These are phyloP conservation scores for Clonostachys byssicola DNA, from an alignment of 2,329 filamentous ascomycete genomes.

Conservation along the genomic window DNA sequence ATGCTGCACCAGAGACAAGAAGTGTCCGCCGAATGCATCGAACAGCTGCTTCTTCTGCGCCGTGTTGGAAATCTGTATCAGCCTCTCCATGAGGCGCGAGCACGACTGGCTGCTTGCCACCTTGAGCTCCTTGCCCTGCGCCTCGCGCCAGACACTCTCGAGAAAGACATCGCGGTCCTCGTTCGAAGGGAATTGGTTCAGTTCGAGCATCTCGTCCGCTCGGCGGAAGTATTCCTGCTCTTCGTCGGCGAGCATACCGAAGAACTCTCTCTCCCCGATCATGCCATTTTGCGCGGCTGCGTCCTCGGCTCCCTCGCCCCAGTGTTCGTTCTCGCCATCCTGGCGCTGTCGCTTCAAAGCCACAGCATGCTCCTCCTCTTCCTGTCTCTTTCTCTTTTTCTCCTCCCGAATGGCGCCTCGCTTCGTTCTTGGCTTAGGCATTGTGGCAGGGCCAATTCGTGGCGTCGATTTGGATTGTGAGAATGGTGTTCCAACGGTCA, in stretches of 20 bases:
- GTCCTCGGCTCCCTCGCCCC: conserved; percentile 8
- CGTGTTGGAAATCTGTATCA: conserved; percentile 77
- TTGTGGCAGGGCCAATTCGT: conserved; percentile 11
- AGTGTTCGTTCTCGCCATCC: conserved; percentile 10
- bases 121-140: conserved; percentile 90
- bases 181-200: conserved; percentile 77
- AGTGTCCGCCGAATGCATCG: conserved; percentile 79
- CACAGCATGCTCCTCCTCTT: conserved; percentile 14
- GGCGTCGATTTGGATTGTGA: too few species aligned
- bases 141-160: conserved; percentile 81
- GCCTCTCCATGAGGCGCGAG: conserved; percentile 84
- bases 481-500: too few species aligned
- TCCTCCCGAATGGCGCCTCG: conserved; percentile 30
- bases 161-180: conserved; percentile 72
- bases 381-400: conserved; percentile 28
- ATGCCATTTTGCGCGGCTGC: conserved; percentile 3
- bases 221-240: conserved; percentile 95
- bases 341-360: conserved; percentile 6
- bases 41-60: conserved; percentile 85
- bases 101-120: conserved; percentile 94
- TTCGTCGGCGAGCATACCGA: conserved; percentile 85
- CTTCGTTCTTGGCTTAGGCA: conserved; percentile 40
- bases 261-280: conserved; percentile 68
- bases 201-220: conserved; percentile 83
- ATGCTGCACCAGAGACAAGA: conserved; percentile 86